phyloP scores from a whole-genome alignment of 352 stramenopile species.

The Thalassiosira livingstoniorum region DNA sequence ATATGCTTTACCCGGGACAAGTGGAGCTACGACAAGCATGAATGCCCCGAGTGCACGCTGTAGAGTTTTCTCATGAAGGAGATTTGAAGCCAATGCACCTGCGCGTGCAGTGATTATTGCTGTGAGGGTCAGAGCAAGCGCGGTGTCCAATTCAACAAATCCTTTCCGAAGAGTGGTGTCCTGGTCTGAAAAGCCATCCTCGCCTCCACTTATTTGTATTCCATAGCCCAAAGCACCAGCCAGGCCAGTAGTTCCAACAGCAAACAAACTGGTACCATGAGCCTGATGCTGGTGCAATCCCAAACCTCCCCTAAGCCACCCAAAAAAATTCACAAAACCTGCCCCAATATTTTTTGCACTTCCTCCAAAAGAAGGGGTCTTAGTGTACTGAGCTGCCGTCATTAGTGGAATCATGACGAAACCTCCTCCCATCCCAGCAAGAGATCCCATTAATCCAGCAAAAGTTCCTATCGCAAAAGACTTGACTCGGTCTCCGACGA shows the following conservation, averaged over 20 bases:
- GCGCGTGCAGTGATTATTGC: slow-evolving; percentile 78
- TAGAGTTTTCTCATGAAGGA: slow-evolving; percentile 44
- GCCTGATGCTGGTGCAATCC: slow-evolving; percentile 75
- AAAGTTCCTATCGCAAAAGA: slow-evolving; percentile 70
- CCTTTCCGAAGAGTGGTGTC: background rate
- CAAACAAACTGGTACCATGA: slow-evolving; percentile 82
- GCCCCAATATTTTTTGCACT: slow-evolving; percentile 26
- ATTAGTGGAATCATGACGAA: slow-evolving; percentile 84
- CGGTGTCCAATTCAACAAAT: slow-evolving; percentile 73
- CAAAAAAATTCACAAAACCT: too few species aligned
- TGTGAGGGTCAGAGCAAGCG: slow-evolving; percentile 59
- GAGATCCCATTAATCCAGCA: slow-evolving; percentile 68
- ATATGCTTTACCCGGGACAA: slow-evolving; percentile 75
- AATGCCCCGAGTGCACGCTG: slow-evolving; percentile 68
- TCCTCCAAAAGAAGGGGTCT: slow-evolving; percentile 44
- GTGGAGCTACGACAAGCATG: slow-evolving; percentile 78
- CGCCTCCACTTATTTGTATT: slow-evolving; percentile 14
- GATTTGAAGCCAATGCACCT: slow-evolving; percentile 60
- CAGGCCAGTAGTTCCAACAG: slow-evolving; percentile 77
- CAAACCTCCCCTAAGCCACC: slow-evolving; percentile 24
- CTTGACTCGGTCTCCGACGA: slow-evolving; percentile 36
- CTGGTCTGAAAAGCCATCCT: background rate
- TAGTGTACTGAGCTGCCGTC: slow-evolving; percentile 33
- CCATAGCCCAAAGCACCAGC: slow-evolving; percentile 74
- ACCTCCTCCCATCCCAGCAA: slow-evolving; percentile 82